Evolutionary conservation across 169 alveolate species (phyloP).

Genomic region (Plasmodium ovale): DNA sequence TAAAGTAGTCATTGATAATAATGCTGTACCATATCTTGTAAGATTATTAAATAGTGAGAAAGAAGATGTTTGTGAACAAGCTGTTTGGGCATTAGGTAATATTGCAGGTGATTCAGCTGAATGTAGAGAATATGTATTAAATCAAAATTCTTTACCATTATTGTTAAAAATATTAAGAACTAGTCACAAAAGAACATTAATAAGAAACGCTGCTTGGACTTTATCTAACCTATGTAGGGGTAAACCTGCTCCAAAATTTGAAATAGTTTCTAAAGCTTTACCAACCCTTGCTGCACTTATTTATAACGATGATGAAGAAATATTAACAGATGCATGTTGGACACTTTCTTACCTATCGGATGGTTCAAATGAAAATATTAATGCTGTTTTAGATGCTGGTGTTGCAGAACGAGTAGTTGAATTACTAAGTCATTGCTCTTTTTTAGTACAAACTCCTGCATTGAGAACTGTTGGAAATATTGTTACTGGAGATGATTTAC

Average conservation of each 20-base stretch:
- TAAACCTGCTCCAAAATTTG: slow-evolving; percentile 93
- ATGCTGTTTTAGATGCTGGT: slow-evolving; percentile 91
- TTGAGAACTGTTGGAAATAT: slow-evolving; percentile 97
- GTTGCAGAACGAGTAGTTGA: slow-evolving; percentile 94
- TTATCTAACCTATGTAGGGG: slow-evolving; percentile 96
- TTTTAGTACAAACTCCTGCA: slow-evolving; percentile 95
- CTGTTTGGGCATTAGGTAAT: slow-evolving; percentile 98
- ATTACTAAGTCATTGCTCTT: slow-evolving; percentile 89
- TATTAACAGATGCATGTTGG: slow-evolving; percentile 95
- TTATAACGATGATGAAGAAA: slow-evolving; percentile 89
- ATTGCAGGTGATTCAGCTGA: slow-evolving; percentile 98
- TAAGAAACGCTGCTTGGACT: slow-evolving; percentile 97
- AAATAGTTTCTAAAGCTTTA: slow-evolving; percentile 88
- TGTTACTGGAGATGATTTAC: slow-evolving; percentile 97
- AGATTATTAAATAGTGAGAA: slow-evolving; percentile 91
- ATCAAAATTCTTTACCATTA: slow-evolving; percentile 91
- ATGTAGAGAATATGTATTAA: slow-evolving; percentile 92
- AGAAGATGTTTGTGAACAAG: slow-evolving; percentile 97
- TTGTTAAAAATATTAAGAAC: slow-evolving; percentile 85
- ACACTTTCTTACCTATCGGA: slow-evolving; percentile 95
- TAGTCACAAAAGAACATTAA: slow-evolving; percentile 91
- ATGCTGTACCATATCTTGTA: slow-evolving; percentile 90
- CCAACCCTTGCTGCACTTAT: slow-evolving; percentile 92
- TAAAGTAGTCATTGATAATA: slow-evolving; percentile 89
- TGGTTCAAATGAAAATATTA: slow-evolving; percentile 93